phyloP scores from a whole-genome alignment of 352 stramenopile species.

The Stramenopiles sp. region DNA sequence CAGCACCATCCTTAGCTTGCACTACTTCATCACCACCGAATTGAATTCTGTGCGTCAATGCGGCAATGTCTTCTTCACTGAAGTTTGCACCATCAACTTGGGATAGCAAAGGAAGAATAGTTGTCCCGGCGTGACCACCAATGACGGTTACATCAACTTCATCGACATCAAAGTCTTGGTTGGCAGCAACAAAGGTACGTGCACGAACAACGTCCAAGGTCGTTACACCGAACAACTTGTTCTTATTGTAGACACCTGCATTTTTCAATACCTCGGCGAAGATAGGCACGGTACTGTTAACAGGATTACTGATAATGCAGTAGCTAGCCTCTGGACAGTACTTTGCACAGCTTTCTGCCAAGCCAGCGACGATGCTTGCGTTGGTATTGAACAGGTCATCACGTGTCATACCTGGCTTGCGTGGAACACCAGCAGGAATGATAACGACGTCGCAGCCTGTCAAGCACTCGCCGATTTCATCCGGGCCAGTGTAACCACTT shows the following conservation, averaged over 20 bases:
- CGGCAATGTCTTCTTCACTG: constrained; percentile 72
- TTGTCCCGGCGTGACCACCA: constrained; percentile 93
- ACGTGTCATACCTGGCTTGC: constrained; percentile 89
- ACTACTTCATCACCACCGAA: constrained; percentile 86
- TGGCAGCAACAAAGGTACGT: constrained; percentile 76
- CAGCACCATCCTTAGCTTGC: constrained; percentile 80
- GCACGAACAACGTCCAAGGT: constrained; percentile 92
- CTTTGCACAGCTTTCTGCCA: constrained; percentile 77
- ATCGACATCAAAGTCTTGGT: constrained; percentile 48
- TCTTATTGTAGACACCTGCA: constrained; percentile 77
- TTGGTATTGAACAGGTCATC: constrained; percentile 89
- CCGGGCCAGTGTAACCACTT: constrained; percentile 45
- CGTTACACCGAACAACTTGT: constrained; percentile 93
- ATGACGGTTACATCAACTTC: constrained; percentile 80
- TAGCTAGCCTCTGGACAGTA: constrained; percentile 85
- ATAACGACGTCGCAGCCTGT: constrained; percentile 84
- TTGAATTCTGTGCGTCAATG: constrained; percentile 86
- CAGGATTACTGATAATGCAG: constrained; percentile 96
- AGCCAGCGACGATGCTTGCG: constrained; percentile 80
- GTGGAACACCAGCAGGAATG: constrained; percentile 94
- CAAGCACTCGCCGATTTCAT: constrained; percentile 38
- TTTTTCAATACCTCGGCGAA: constrained; percentile 95
- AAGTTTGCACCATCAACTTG: constrained; percentile 75
- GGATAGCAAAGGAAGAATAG: constrained; percentile 94
- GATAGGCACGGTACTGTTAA: constrained; percentile 99